Conservation (phyloP, 805 yeast species). For the Suhomyces prunicola region DNA sequence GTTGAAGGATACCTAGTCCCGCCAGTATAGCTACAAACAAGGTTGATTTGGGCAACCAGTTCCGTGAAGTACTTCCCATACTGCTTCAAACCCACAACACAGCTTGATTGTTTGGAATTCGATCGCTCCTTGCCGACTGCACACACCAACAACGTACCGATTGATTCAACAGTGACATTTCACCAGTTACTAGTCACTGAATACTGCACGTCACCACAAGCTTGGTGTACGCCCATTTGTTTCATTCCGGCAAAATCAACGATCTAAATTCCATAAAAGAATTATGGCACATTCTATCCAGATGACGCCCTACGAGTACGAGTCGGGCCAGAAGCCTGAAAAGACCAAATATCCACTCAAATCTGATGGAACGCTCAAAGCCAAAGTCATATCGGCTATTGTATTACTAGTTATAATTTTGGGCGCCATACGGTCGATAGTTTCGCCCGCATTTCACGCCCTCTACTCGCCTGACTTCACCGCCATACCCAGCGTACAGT, state of each 20-base stretch:
- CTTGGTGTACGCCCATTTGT: not conserved
- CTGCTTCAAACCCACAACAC: not conserved
- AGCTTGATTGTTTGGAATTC: not conserved
- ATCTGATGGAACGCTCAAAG: not conserved
- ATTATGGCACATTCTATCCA: slow-evolving; percentile 12
- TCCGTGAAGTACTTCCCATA: not conserved
- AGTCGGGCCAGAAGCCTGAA: slow-evolving; percentile 4
- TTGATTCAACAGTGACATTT: not conserved
- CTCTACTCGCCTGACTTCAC: slow-evolving; percentile 34
- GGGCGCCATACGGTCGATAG: not conserved
- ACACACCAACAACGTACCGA: not conserved
- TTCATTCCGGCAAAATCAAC: not conserved
- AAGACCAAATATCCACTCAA: not conserved
- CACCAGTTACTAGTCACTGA: not conserved
- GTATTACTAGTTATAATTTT: slow-evolving; percentile 1
- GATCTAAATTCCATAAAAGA: not conserved
- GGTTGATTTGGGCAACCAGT: not conserved
- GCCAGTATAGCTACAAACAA: not conserved
- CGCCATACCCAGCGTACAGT: slow-evolving; percentile 46
- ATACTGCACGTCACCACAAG: not conserved
- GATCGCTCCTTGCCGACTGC: not conserved
- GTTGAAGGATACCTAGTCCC: not conserved
- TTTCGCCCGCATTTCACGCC: not conserved
- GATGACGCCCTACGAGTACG: slow-evolving; percentile 23
- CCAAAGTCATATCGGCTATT: not conserved